Percentiles rank a stretch among this genome's conserved stretches.
These are phyloP conservation scores for Phytophthora constricta DNA, from an alignment of 352 stramenopile species.

Conservation along the genomic window DNA sequence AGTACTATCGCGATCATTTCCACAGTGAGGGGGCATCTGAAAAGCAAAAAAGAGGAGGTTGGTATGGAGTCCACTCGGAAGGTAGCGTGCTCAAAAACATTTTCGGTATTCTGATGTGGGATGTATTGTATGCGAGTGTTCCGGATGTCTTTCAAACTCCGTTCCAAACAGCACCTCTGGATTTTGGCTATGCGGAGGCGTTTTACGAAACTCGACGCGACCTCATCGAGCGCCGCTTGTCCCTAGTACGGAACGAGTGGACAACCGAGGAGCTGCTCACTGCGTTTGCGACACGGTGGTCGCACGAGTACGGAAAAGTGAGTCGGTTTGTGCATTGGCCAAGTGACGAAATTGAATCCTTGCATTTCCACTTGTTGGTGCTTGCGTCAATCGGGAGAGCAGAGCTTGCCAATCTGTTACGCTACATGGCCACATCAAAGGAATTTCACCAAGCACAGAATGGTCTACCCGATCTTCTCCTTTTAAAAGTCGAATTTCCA, in stretches of 20 bases:
- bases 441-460: slow-evolving; percentile 78
- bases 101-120: slow-evolving; percentile 91
- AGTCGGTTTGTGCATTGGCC: slow-evolving; percentile 74
- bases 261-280: slow-evolving; percentile 53
- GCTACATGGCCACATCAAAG: slow-evolving; percentile 73
- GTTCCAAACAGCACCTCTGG: slow-evolving; percentile 73
- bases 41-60: slow-evolving; percentile 45
- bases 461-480: slow-evolving; percentile 70
- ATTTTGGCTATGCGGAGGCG: slow-evolving; percentile 69
- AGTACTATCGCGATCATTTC: slow-evolving; percentile 64
- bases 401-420: slow-evolving; percentile 50
- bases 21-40: slow-evolving; percentile 6
- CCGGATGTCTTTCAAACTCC: slow-evolving; percentile 89
- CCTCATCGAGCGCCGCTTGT: slow-evolving; percentile 54
- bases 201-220: slow-evolving; percentile 55
- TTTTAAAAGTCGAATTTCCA: slow-evolving; percentile 45
- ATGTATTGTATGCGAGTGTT: slow-evolving; percentile 81
- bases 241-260: slow-evolving; percentile 49
- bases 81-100: slow-evolving; percentile 71
- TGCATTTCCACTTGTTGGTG: slow-evolving; percentile 63
- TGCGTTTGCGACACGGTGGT: slow-evolving; percentile 46
- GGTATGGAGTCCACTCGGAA: slow-evolving; percentile 90
- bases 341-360: slow-evolving; percentile 29
- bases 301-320: slow-evolving; percentile 54
- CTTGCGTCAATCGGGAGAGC: slow-evolving; percentile 54